phyloP scores from a whole-genome alignment of 768 basidiomycete genomes.

The Mycena floridula region DNA sequence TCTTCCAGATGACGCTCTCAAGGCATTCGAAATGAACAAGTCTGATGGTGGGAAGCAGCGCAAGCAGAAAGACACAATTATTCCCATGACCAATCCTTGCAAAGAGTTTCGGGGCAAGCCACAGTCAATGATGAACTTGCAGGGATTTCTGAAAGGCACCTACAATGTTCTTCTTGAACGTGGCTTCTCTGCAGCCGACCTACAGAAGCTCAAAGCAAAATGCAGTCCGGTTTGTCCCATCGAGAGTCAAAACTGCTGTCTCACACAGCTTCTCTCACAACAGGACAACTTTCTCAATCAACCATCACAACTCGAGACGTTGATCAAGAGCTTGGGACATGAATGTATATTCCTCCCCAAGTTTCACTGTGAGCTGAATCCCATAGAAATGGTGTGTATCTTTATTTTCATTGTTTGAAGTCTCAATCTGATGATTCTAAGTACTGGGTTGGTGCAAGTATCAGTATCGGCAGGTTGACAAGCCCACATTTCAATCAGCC shows the following conservation, averaged over 20 bases:
- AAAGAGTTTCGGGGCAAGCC: conserved; percentile 9
- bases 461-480: conserved; percentile 8
- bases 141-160: conserved; percentile 17
- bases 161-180: conserved; percentile 17
- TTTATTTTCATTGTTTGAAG: neutral
- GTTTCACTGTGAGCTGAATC: neutral
- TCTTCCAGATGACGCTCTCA: conserved; percentile 16
- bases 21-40: conserved; percentile 21
- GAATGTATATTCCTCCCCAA: conserved; percentile 12
- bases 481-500: conserved; percentile 6
- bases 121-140: conserved; percentile 18
- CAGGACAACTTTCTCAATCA: conserved; percentile 28
- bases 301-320: conserved; percentile 19
- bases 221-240: conserved; percentile 22
- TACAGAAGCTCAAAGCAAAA: conserved; percentile 17
- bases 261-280: conserved; percentile 21
- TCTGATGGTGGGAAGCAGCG: conserved; percentile 18
- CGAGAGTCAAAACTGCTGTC: conserved; percentile 22
- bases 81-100: conserved; percentile 18
- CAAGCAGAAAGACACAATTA: conserved; percentile 15
- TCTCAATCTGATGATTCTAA: neutral
- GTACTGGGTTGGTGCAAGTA: conserved; percentile 17
- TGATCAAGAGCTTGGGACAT: conserved; percentile 21
- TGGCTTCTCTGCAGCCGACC: conserved; percentile 22
- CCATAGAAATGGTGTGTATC: conserved; percentile 33